Percentiles rank a stretch among this genome's conserved stretches.
These are phyloP conservation scores for Cryphonectria radicalis DNA, from an alignment of 2,329 filamentous ascomycete species.

Conservation along the genomic window DNA sequence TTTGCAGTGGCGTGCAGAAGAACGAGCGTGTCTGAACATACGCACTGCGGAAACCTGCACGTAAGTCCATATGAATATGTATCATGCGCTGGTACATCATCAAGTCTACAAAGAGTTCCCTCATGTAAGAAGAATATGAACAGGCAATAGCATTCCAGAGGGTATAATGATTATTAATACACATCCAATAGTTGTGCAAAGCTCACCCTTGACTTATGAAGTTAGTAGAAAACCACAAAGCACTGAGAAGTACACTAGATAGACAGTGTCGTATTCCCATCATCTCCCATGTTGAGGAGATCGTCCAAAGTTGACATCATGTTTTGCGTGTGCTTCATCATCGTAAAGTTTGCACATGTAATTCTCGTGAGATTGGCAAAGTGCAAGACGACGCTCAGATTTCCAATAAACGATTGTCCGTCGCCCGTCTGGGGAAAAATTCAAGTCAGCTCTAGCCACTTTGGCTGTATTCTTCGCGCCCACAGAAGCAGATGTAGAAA, in stretches of 20 bases:
- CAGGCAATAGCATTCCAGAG: neutral
- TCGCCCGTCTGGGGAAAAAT: constrained; percentile 40
- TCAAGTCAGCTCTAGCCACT: neutral
- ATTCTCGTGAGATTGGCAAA: constrained; percentile 67
- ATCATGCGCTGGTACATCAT: neutral
- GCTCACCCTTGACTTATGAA: neutral
- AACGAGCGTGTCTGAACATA: neutral
- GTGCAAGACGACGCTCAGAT: constrained; percentile 68
- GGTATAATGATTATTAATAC: neutral
- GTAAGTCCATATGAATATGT: neutral
- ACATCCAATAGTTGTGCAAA: neutral
- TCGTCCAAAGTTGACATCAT: constrained; percentile 12
- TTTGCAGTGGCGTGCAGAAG: neutral
- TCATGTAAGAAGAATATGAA: neutral
- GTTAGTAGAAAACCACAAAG: neutral
- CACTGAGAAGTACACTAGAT: neutral
- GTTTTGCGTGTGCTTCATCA: neutral
- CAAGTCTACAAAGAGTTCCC: too few relatives aligned
- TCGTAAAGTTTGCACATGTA: constrained; percentile 66
- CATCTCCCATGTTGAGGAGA: constrained; percentile 1
- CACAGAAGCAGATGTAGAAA: neutral
- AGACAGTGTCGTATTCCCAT: neutral
- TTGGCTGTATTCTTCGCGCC: neutral
- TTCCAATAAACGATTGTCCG: constrained; percentile 62
- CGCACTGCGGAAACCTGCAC: neutral